A percentile compares a stretch with the other conserved stretches of the same genome.
These are phyloP conservation scores for Zygoascus ofunaensis DNA, from an alignment of 805 yeast species.

Conservation along the genomic window DNA sequence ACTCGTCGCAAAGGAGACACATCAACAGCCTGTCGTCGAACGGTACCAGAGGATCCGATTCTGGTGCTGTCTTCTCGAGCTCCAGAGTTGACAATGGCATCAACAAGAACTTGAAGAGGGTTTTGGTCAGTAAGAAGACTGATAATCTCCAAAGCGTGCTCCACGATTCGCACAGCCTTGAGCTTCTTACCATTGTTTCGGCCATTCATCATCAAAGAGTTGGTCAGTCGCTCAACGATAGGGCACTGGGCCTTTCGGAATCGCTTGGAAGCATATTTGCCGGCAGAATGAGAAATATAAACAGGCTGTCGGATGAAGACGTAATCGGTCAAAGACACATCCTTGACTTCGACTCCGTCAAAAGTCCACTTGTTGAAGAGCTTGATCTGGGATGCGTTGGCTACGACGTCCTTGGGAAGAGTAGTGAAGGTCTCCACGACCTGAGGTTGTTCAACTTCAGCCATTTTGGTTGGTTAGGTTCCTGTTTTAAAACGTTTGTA, in stretches of 20 bases:
- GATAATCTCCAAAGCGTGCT: constrained; percentile 98
- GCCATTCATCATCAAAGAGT: constrained; percentile 99
- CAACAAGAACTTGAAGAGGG: constrained; percentile 99
- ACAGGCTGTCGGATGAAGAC: constrained; percentile 96
- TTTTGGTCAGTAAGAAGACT: constrained; percentile 95
- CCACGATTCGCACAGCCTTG: constrained; percentile 99
- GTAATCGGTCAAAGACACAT: constrained; percentile 97
- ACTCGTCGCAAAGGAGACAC: constrained; percentile 99
- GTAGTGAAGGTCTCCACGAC: constrained; percentile 76
- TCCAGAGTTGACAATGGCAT: constrained; percentile 99
- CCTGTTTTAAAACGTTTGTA: background rate
- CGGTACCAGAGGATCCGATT: constrained; percentile 99
- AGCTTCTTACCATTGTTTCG: constrained; percentile 99
- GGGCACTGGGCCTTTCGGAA: constrained; percentile 99
- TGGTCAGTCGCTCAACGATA: constrained; percentile 97
- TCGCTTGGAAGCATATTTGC: constrained; percentile 98
- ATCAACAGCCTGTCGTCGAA: constrained; percentile 99
- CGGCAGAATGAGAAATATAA: constrained; percentile 98
- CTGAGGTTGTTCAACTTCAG: constrained; percentile 17
- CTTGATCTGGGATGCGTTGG: constrained; percentile 92
- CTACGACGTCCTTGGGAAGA: constrained; percentile 94
- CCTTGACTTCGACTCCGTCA: constrained; percentile 95
- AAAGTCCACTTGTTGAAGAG: constrained; percentile 99
- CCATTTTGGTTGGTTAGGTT: constrained; percentile 2
- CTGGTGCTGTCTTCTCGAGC: constrained; percentile 99